These are phyloP conservation scores for Xylariaceae sp. DNA, from an alignment of 2,329 filamentous ascomycete species.

Conservation along the genomic window DNA sequence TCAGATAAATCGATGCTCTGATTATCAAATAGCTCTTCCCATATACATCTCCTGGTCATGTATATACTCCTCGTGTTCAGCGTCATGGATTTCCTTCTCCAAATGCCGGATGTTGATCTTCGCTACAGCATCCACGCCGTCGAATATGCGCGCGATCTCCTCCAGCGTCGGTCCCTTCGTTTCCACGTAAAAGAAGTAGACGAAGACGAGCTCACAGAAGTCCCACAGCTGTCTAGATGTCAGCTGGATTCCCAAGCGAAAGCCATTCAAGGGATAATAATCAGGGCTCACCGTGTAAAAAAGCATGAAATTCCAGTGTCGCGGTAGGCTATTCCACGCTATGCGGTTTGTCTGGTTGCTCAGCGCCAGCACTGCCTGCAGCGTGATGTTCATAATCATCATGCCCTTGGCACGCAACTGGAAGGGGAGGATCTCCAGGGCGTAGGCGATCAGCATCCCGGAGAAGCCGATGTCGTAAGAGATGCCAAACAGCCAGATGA, in stretches of 20 bases:
- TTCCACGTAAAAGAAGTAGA: constrained; percentile 65
- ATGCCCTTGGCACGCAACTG: constrained; percentile 54
- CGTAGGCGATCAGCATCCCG: constrained; percentile 53
- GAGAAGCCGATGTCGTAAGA: constrained; percentile 59
- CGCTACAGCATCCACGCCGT: constrained; percentile 56
- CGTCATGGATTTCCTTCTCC: constrained; percentile 46
- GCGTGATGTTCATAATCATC: constrained; percentile 61
- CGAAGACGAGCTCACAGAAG: constrained; percentile 54
- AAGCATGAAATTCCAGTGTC: constrained; percentile 62
- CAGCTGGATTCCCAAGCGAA: too few relatives aligned
- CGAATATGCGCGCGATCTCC: constrained; percentile 67
- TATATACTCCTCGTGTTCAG: constrained; percentile 20
- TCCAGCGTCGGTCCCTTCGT: constrained; percentile 68
- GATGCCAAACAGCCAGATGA: constrained; percentile 56
- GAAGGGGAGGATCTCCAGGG: constrained; percentile 56
- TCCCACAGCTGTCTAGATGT: constrained; percentile 45
- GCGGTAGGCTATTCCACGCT: constrained; percentile 55
- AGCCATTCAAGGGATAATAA: constrained; percentile 5
- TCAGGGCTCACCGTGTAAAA: constrained; percentile 50
- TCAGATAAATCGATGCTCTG: too few relatives aligned
- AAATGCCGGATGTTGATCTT: constrained; percentile 52
- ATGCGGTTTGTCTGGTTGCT: constrained; percentile 61
- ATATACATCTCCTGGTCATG: constrained; percentile 2
- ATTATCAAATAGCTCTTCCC: constrained; percentile 3
- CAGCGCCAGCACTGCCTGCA: constrained; percentile 58